Conservation (phyloP, 1,139 yeast species). For the Diutina neorugosa region DNA sequence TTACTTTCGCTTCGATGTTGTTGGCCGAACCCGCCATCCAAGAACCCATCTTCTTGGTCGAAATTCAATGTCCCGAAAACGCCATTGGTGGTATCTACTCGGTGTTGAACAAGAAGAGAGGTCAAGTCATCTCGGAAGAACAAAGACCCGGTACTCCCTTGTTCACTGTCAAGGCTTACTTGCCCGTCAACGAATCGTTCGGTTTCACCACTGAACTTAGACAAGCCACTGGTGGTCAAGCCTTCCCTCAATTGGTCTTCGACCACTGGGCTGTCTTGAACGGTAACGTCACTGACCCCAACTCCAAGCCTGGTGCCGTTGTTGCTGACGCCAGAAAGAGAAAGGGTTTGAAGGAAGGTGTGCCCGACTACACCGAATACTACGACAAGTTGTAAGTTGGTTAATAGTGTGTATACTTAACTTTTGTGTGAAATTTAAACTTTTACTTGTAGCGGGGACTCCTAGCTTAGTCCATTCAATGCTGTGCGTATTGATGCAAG, state of each 20-base stretch:
- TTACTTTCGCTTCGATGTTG: conserved; percentile 94
- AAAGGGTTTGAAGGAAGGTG: conserved; percentile 84
- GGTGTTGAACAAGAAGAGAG: conserved; percentile 99
- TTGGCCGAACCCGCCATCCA: conserved; percentile 98
- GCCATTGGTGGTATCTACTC: conserved; percentile 99
- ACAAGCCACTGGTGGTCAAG: conserved; percentile 99
- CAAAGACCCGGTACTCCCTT: conserved; percentile 99
- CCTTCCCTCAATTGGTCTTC: conserved; percentile 99
- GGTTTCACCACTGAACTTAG: conserved; percentile 99
- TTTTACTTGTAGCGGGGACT: no score
- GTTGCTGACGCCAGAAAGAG: conserved; percentile 88
- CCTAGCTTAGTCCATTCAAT: no score
- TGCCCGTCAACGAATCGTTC: conserved; percentile 99
- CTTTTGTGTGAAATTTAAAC: background rate
- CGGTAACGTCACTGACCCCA: conserved; percentile 89
- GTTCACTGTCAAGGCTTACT: conserved; percentile 98
- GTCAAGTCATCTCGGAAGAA: conserved; percentile 97
- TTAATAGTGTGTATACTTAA: background rate
- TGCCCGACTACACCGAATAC: conserved; percentile 99
- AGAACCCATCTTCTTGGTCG: conserved; percentile 99
- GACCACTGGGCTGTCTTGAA: conserved; percentile 92
- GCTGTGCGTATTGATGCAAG: no score
- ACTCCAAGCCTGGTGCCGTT: conserved; percentile 91
- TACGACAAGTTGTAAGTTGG: conserved; percentile 90
- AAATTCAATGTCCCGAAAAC: conserved; percentile 98